These are phyloP conservation scores for Psilocybe sp. DNA, from an alignment of 768 basidiomycete species.

Conservation along the genomic window DNA sequence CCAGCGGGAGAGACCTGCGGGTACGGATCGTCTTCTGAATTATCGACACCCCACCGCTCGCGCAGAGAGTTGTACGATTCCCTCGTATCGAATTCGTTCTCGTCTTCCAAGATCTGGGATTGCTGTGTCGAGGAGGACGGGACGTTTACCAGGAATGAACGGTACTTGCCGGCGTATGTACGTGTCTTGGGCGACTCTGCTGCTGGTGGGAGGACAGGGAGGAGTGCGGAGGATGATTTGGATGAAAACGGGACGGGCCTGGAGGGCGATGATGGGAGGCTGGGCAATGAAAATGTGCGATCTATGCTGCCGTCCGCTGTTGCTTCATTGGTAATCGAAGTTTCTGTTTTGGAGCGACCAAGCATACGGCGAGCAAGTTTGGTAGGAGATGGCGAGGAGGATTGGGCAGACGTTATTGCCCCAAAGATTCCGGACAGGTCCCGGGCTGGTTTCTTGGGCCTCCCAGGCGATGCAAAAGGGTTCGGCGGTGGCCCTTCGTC, in stretches of 20 bases:
- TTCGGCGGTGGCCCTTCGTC: not conserved
- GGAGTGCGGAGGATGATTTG: conserved; percentile 18
- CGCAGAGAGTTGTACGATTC: conserved; percentile 78
- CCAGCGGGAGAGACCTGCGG: conserved; percentile 27
- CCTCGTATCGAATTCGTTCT: conserved; percentile 52
- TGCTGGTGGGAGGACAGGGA: conserved; percentile 22
- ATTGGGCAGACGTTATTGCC: conserved; percentile 24
- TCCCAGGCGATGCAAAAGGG: conserved; percentile 5
- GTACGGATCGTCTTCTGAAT: conserved; percentile 70
- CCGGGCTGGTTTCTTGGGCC: conserved; percentile 28
- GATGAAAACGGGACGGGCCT: conserved; percentile 20
- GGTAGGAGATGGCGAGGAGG: conserved; percentile 30
- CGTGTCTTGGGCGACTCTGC: conserved; percentile 39
- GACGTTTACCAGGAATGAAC: conserved; percentile 74
- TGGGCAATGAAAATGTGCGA: conserved; percentile 37
- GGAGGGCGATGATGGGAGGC: conserved; percentile 27
- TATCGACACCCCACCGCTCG: conserved; percentile 78
- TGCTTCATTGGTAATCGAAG: conserved; percentile 37
- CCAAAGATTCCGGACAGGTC: conserved; percentile 49
- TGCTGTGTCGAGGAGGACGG: conserved; percentile 31
- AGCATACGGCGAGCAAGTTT: conserved; percentile 72
- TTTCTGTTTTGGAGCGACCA: conserved; percentile 62
- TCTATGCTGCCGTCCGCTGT: conserved; percentile 13
- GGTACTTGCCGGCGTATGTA: conserved; percentile 75
- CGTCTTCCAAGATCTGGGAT: conserved; percentile 25